Evolutionary conservation across 2,329 filamentous ascomycete genomes (phyloP).

Genomic region (Aspergillus flavus): DNA sequence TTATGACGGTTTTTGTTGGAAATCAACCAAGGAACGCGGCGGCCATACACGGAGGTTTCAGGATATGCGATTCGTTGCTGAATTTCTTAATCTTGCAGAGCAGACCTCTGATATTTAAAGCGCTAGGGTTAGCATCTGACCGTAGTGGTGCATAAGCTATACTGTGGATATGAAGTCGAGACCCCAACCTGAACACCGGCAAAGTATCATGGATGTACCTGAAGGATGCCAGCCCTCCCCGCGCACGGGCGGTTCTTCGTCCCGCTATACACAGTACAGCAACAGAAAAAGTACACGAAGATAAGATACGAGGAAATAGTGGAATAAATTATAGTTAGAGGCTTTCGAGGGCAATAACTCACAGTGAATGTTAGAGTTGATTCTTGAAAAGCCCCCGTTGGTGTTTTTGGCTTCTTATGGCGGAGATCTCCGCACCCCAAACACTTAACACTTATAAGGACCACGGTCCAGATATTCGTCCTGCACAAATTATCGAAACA

Average conservation of each 20-base stretch:
- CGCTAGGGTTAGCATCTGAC: background rate
- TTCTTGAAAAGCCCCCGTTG: background rate
- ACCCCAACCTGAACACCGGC: background rate
- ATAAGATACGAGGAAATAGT: background rate
- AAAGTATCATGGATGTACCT: slow-evolving; percentile 2
- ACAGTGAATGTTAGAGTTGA: background rate
- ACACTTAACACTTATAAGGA: background rate
- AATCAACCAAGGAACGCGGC: background rate
- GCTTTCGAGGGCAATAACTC: background rate
- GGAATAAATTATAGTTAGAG: background rate
- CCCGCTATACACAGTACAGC: background rate
- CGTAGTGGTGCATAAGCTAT: background rate
- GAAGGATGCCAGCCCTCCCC: background rate
- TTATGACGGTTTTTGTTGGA: too few relatives aligned
- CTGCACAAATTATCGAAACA: background rate
- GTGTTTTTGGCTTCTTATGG: background rate
- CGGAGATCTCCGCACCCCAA: background rate
- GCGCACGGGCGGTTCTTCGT: background rate
- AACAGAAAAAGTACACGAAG: background rate
- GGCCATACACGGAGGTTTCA: background rate
- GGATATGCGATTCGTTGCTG: background rate
- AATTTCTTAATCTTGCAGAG: background rate
- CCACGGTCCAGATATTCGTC: background rate
- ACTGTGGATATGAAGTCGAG: background rate
- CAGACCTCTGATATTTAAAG: background rate